These are phyloP conservation scores for Penicillium sp. DNA, from an alignment of 2,329 filamentous ascomycete genomes.

Conservation along the genomic window DNA sequence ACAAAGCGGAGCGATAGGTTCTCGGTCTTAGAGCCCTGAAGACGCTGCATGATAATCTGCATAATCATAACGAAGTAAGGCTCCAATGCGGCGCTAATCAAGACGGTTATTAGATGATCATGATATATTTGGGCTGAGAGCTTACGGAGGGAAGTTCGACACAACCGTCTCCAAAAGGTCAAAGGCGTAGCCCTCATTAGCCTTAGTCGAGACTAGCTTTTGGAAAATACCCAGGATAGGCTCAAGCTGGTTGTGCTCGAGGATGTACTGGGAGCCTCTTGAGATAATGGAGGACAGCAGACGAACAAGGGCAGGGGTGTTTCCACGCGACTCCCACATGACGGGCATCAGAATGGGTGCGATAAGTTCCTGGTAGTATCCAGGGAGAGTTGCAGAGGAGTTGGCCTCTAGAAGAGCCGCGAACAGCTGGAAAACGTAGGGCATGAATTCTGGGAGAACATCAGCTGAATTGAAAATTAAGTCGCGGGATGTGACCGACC, in stretches of 20 bases:
- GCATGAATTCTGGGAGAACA: conserved; percentile 71
- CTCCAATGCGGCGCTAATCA: conserved; percentile 60
- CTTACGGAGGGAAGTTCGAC: conserved; percentile 68
- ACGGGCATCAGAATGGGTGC: conserved; percentile 73
- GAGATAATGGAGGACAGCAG: conserved; percentile 81
- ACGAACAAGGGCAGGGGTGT: conserved; percentile 85
- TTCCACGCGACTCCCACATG: conserved; percentile 89
- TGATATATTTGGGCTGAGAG: conserved; percentile 15
- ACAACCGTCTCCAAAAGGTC: conserved; percentile 84
- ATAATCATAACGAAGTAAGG: conserved; percentile 78
- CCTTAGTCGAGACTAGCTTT: conserved; percentile 76
- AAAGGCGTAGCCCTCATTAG: conserved; percentile 81
- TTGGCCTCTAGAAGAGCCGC: conserved; percentile 86
- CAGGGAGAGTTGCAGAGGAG: conserved; percentile 71
- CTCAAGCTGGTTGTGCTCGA: conserved; percentile 77
- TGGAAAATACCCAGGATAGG: conserved; percentile 95
- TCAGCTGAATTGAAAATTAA: conserved; percentile 26
- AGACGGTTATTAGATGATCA: neutral
- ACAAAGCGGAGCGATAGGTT: conserved; percentile 83
- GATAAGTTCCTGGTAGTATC: conserved; percentile 77
- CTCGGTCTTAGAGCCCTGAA: conserved; percentile 73
- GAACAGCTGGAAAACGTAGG: conserved; percentile 94
- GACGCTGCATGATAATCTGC: conserved; percentile 72
- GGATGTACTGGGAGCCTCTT: conserved; percentile 69
- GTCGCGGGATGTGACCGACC: conserved; percentile 47